Evolutionary conservation across 192 early-diverging fungal genomes (phyloP), one percentile per base, ranked within the genome.

Genomic region (Backusella westeae): DNA sequence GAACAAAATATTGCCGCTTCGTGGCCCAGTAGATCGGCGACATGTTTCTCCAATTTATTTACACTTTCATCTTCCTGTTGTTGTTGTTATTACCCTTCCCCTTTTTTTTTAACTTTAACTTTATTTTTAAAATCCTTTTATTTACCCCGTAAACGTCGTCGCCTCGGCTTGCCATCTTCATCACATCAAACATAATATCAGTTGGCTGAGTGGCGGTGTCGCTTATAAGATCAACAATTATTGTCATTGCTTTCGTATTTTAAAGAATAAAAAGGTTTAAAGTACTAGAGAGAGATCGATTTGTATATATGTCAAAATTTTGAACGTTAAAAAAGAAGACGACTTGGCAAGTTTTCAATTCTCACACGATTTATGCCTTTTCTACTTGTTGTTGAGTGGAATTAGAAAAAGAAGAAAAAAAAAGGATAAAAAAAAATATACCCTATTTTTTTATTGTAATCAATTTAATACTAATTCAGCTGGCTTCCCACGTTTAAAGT

Each of bases 1-100:
- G 90, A 83, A 69, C 92, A 91, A 80, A 96, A 97, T 14, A 97
- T 81, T 12, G 91, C 93, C 1, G 93, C 88, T 78, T 95, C 90
- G 42, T 97, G 89, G 19, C 91, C 91, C 65, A 91, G 88, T 23
- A 97, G 80, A 32, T 82, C 65, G 15, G 94, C 91, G 1, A 94
- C 87, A 41, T 84, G 81, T 3, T 73, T 52, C 66, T 98, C 93
- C 0, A 98, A 87, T 32, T 85, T 85, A 26, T 88, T 86, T 34
- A 94, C 87, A 6, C 87, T 76, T 17, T 42, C 34, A 59, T 81
- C 80, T 46, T 74, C 76, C 80, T 81, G 10, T 39, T 39, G 10
- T 53, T 53, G 5, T 53, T 21, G 0, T 53, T 53, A 19, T 53
- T 53, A 9, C 38, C 10, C 38, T 21, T 53, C 23, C 49, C 4